Percentiles rank a stretch among this genome's conserved stretches.
Evolutionary conservation across 208 protist genomes (phyloP).

Genomic region (Novymonas esmeraldas): DNA sequence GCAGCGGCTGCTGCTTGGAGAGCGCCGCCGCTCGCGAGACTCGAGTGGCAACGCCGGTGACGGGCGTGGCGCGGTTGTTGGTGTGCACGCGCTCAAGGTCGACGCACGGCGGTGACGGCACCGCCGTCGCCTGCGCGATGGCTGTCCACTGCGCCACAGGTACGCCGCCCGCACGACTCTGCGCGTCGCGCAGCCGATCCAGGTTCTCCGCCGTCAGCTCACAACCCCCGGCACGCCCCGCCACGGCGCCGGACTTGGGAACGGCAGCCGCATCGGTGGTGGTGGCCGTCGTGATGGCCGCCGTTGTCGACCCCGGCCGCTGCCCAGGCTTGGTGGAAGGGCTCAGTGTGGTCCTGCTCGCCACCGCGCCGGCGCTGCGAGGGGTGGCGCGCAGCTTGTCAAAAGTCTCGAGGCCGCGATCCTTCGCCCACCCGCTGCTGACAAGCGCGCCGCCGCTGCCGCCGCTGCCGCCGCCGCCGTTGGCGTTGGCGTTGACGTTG

Average conservation of each 20-base stretch:
- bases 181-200: slow-evolving; percentile 3
- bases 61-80: not conserved
- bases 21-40: slow-evolving; percentile 1
- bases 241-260: too few species aligned
- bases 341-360: too few species aligned
- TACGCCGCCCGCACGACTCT: not conserved
- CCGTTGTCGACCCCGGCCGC: too few species aligned
- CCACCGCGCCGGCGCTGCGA: not conserved
- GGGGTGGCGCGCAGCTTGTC: slow-evolving; percentile 1
- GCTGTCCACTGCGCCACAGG: slow-evolving; percentile 2
- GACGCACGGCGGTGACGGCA: not conserved
- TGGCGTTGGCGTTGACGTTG: too few species aligned
- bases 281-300: not conserved
- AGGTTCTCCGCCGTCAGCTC: slow-evolving; percentile 6
- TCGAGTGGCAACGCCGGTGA: not conserved
- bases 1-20: slow-evolving; percentile 1
- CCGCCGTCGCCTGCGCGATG: not conserved
- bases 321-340: too few species aligned
- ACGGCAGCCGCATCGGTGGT: too few species aligned
- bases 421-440: too few species aligned
- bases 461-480: too few species aligned
- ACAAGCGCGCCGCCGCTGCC: not conserved
- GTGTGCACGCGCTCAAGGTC: not conserved
- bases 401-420: not conserved
- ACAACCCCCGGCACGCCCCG: too few species aligned